phyloP scores from a whole-genome alignment of 345 rosid species.

The Arabidopsis suecica region DNA sequence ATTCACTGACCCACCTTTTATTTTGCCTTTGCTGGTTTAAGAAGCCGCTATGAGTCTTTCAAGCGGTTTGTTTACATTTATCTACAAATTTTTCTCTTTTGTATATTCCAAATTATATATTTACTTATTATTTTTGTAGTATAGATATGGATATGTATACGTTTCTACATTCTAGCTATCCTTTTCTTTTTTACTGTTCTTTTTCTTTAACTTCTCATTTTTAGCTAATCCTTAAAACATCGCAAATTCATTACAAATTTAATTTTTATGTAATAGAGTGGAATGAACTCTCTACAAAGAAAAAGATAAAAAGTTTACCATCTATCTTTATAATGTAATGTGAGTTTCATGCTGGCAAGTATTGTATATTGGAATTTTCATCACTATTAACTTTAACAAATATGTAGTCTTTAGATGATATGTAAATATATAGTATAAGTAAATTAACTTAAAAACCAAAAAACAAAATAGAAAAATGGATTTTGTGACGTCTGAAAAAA shows the following conservation, averaged over 20 bases:
- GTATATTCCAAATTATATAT: not conserved
- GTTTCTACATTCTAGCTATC: not conserved
- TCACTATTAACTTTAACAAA: not conserved
- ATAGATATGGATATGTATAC: not conserved
- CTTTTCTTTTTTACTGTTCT: not conserved
- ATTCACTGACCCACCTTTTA: constrained; percentile 47
- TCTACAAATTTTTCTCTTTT: constrained; percentile 23
- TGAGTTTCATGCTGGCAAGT: not conserved
- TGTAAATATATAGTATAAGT: not conserved
- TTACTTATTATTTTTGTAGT: not conserved
- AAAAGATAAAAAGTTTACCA: not conserved
- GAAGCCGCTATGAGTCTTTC: constrained; percentile 40
- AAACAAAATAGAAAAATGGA: not conserved
- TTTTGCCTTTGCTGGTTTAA: constrained; percentile 47
- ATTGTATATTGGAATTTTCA: not conserved
- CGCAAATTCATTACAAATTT: not conserved
- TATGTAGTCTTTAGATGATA: not conserved
- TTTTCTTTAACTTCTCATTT: not conserved
- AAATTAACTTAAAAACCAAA: not conserved
- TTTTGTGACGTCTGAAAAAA: not conserved
- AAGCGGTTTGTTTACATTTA: constrained; percentile 38
- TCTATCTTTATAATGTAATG: constrained; percentile 4
- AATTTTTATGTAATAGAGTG: not conserved
- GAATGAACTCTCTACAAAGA: not conserved
- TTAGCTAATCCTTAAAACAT: constrained; percentile 6